Evolutionary conservation across 352 stramenopile genomes (phyloP).

Genomic region (Thraustochytrium striatum): DNA sequence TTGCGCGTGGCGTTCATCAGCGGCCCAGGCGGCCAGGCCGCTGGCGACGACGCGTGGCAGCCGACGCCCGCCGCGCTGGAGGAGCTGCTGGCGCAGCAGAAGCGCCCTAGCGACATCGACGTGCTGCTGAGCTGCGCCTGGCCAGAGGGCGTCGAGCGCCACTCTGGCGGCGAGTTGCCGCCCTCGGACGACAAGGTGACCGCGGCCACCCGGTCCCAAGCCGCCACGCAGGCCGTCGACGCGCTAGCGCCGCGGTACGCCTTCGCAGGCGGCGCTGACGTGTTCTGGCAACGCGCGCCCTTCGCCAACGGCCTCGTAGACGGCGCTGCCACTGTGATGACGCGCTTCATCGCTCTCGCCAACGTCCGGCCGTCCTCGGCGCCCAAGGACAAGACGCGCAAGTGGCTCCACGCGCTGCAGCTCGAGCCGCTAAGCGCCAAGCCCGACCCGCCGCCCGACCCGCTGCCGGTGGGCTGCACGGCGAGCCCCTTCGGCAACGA

Average conservation of each 20-base stretch:
- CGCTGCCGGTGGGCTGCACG: background rate
- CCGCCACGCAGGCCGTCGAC: constrained; percentile 38
- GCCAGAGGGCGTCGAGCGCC: constrained; percentile 50
- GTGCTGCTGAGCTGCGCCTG: constrained; percentile 55
- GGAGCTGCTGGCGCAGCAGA: background rate
- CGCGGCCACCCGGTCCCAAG: constrained; percentile 36
- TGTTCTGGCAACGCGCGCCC: constrained; percentile 54
- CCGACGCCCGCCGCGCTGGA: background rate
- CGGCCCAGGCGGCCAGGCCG: too few species aligned
- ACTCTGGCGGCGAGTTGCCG: constrained; percentile 35
- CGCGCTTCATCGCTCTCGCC: constrained; percentile 49
- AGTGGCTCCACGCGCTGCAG: constrained; percentile 58
- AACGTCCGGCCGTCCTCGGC: constrained; percentile 19
- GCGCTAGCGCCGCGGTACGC: constrained; percentile 54
- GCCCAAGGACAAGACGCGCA: constrained; percentile 51
- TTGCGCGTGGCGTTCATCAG: background rate
- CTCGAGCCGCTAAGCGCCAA: constrained; percentile 49
- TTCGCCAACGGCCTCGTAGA: constrained; percentile 51
- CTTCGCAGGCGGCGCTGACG: constrained; percentile 52
- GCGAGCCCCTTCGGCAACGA: background rate
- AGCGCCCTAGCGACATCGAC: background rate
- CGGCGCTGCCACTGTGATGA: constrained; percentile 24
- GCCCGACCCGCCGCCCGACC: background rate
- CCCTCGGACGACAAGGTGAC: background rate
- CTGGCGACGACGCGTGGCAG: background rate